Conservation (phyloP, 2,329 filamentous ascomycete genomes). For the Aspergillus sojae region DNA sequence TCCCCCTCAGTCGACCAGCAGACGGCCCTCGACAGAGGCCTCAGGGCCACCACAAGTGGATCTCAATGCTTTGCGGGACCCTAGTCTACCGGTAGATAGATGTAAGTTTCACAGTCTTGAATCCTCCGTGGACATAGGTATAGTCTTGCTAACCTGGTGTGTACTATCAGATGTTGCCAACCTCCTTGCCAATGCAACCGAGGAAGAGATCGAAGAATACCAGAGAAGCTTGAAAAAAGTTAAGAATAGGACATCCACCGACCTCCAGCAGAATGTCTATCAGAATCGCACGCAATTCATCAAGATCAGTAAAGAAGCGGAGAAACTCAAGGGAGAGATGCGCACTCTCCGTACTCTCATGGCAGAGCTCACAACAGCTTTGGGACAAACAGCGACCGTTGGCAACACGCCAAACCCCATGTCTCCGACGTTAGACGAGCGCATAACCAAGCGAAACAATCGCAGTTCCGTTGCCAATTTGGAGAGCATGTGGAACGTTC, state of each 20-base stretch:
- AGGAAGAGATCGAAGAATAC: constrained; percentile 82
- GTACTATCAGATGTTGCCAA: constrained; percentile 51
- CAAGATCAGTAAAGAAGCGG: constrained; percentile 98
- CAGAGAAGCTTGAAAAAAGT: constrained; percentile 75
- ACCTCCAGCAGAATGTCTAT: constrained; percentile 93
- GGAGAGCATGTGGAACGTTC: constrained; percentile 68
- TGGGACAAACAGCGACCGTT: constrained; percentile 46
- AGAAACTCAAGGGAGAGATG: constrained; percentile 97
- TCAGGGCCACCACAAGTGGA: constrained; percentile 70
- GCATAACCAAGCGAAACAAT: constrained; percentile 60
- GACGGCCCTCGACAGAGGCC: constrained; percentile 56
- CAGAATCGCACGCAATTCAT: constrained; percentile 98
- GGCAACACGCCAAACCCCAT: constrained; percentile 58
- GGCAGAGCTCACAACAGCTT: constrained; percentile 82
- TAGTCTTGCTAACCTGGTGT: constrained; percentile 19
- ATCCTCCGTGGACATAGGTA: not conserved
- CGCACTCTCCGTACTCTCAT: constrained; percentile 84
- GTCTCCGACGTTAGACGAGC: constrained; percentile 55
- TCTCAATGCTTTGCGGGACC: constrained; percentile 75
- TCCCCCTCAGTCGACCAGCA: constrained; percentile 43
- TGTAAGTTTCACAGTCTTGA: constrained; percentile 54
- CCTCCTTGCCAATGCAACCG: constrained; percentile 80
- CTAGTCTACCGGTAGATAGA: constrained; percentile 76
- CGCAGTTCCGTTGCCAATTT: constrained; percentile 83
- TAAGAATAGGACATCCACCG: constrained; percentile 75